Conservation (phyloP, 768 basidiomycete species). For the Lactifluus hygrophoroides region DNA sequence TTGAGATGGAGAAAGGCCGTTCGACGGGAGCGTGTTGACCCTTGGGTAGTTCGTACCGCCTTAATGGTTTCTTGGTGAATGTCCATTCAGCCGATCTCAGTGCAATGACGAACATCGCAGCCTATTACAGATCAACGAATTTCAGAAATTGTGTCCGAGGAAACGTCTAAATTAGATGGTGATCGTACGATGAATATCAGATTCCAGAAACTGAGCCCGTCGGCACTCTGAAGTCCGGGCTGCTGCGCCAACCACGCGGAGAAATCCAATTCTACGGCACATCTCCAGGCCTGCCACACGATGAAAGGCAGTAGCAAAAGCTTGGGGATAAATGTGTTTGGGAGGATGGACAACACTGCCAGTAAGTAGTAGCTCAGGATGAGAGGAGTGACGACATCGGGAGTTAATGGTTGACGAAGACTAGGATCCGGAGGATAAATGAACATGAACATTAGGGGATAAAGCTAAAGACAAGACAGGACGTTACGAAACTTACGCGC, state of each 20-base stretch:
- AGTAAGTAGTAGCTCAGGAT: background rate
- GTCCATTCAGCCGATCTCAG: no score
- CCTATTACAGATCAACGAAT: no score
- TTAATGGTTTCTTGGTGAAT: no score
- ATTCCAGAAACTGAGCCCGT: background rate
- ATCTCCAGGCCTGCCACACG: background rate
- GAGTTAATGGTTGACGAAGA: background rate
- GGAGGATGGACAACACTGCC: background rate
- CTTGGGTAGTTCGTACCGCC: no score
- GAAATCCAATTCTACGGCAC: background rate
- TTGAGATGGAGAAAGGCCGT: background rate
- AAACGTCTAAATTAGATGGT: background rate
- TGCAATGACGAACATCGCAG: no score
- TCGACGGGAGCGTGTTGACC: no score
- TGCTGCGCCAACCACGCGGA: background rate
- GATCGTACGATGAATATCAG: background rate
- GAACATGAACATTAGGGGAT: background rate
- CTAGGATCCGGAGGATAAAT: background rate
- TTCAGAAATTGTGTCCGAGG: background rate
- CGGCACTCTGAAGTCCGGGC: background rate
- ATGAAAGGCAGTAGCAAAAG: background rate
- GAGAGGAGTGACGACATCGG: background rate
- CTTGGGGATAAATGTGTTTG: background rate
- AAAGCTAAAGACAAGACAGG: no score
- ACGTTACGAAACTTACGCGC: no score